These are phyloP conservation scores for Pueraria montana DNA, from an alignment of 306 rosid species.

Conservation along the genomic window DNA sequence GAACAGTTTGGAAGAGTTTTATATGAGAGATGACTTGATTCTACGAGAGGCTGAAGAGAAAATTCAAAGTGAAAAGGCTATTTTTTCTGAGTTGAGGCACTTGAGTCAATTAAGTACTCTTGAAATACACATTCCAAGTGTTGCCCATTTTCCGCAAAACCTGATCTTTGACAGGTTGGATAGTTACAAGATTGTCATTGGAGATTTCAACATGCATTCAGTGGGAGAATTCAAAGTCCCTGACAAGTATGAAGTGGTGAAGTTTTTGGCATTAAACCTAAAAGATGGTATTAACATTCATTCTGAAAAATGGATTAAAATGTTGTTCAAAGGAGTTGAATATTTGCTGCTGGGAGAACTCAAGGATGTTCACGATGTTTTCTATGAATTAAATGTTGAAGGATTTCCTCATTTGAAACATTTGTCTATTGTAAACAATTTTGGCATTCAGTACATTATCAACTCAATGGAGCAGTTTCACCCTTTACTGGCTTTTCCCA, in stretches of 20 bases:
- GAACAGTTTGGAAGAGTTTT: conserved; percentile 52
- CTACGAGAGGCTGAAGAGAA: conserved; percentile 27
- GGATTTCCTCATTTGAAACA: conserved; percentile 51
- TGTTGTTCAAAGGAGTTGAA: conserved; percentile 52
- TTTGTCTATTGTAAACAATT: conserved; percentile 42
- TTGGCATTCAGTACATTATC: conserved; percentile 11
- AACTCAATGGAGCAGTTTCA: conserved; percentile 4
- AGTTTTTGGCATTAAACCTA: conserved; percentile 45
- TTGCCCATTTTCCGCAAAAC: not conserved
- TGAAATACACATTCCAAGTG: not conserved
- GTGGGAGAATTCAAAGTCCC: conserved; percentile 15
- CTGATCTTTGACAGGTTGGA: conserved; percentile 36
- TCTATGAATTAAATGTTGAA: conserved; percentile 36
- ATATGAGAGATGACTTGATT: conserved; percentile 49
- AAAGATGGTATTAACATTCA: conserved; percentile 25
- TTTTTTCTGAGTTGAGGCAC: conserved; percentile 35
- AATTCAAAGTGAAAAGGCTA: not conserved
- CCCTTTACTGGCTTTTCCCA: conserved; percentile 28
- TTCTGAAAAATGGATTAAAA: conserved; percentile 39
- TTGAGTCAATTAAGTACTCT: conserved; percentile 14
- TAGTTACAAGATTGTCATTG: conserved; percentile 49
- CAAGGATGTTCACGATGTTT: conserved; percentile 29
- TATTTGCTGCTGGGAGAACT: conserved; percentile 48
- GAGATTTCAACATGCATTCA: conserved; percentile 30
- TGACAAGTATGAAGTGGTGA: conserved; percentile 25